These are phyloP conservation scores for Trichoderma sp. DNA, from an alignment of 2,329 filamentous ascomycete genomes.

Conservation along the genomic window DNA sequence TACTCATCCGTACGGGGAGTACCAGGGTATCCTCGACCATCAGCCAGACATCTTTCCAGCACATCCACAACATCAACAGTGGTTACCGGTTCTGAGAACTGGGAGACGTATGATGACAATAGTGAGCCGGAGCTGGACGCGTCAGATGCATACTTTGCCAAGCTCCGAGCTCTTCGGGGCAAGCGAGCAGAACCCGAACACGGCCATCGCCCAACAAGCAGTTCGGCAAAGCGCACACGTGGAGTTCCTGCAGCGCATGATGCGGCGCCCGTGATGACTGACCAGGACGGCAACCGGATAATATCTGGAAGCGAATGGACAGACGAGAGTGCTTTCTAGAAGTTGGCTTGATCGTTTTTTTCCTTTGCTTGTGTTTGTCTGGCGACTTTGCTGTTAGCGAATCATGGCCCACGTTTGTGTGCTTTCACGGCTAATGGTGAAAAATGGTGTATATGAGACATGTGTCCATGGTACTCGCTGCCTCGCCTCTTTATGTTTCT, in stretches of 20 bases:
- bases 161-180: constrained; percentile 65
- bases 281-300: constrained; percentile 62
- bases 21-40: constrained; percentile 43
- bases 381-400: not conserved
- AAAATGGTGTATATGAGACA: constrained; percentile 4
- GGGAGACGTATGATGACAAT: constrained; percentile 92
- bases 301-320: constrained; percentile 68
- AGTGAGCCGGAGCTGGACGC: constrained; percentile 75
- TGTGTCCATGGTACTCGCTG: constrained; percentile 5
- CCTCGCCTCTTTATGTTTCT: not conserved
- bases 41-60: constrained; percentile 61
- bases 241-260: constrained; percentile 57
- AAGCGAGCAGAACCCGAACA: constrained; percentile 63
- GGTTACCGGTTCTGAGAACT: constrained; percentile 87
- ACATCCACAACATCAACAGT: constrained; percentile 75
- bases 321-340: constrained; percentile 61
- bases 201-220: constrained; percentile 43
- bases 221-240: constrained; percentile 54
- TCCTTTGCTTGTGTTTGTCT: not conserved
- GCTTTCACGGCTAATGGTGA: not conserved
- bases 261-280: constrained; percentile 51
- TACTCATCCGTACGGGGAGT: constrained; percentile 45
- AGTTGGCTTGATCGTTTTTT: not conserved
- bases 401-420: not conserved
- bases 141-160: constrained; percentile 78